Evolutionary conservation across 129 eudicot species (phyloP), one percentile per base, ranked within the genome.

Genomic region (Artemisia annua): DNA sequence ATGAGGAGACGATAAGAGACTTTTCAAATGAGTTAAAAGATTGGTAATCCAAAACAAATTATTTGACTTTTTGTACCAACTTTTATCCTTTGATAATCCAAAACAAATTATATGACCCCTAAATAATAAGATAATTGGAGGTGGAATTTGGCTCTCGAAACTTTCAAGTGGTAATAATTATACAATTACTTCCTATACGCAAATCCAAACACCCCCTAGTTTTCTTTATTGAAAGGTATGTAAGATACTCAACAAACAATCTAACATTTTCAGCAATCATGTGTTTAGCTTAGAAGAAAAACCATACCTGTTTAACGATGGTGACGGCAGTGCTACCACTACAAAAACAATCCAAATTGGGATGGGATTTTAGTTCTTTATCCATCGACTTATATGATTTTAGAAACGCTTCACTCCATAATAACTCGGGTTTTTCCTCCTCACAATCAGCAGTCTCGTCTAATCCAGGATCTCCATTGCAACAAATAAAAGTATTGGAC

Each of bases 281-380:
- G 46, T 17, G 48, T 46, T 46, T 48, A 68, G 20, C 18, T 48
- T 68, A 44, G 72, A 16, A 49, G 6, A 18, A 54, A 35, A 39
- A 51, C 20, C 0, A 70, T 87, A 90, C 99, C 96, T 95, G 99
- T 78, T 90, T 95, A 66, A 90, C 84, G 46, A 95, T 79, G 44
- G 94, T 83, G 15, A 95, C 88, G 48, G 97, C 96, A n/a, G 99
- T 95, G 84, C 96, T 90, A 35, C 99, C 99, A 75, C 99, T 95
- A 80, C 99, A 95, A 74, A 95, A 95, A 84, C 96, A 88, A 82
- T 95, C 97, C 67, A 95, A 55, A 66, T 85, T 86, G 60, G 99
- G 96, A 80, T 90, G 97, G 32, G 97, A 86, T 79, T 84, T 88
- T 56, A 95, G 71, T 60, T 90, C 96, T 76, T 95, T 95, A 71